Base-by-base conservation (phyloP, 345 rosid genomes). In the Fremontodendron californicum region DNA sequence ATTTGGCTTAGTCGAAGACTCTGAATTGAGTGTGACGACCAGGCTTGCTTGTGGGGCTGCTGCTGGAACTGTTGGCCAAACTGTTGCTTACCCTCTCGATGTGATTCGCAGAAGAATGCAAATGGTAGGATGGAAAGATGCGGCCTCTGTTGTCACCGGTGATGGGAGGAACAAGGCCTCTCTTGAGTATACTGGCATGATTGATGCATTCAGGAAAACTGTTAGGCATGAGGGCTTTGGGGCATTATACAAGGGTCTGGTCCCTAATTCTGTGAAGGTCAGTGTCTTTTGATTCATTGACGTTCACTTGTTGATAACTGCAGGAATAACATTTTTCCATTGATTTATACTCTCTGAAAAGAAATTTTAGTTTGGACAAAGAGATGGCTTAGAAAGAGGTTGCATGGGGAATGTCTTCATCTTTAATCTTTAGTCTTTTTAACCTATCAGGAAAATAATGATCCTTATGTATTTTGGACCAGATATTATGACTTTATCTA, bases 91-190 rank as follows among this genome's bases (percentile, higher is more conserved):
- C 74, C 98, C 99, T 63, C 95, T 94, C 6, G 99, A 96, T 83
- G 98, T 96, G 75, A 89, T 96, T 33, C 94, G 99, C 57, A 88
- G 98, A 81, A 91, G 98, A 86, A 93, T 94, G 99, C 98, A 96
- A 82, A 96, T 94, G 99, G 98, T 85, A 6, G 99, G 99, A 45
- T 96, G 98, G 99, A 96, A 92, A 79, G 90, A 82, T 76, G 98
- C 98, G 72, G 90, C 98, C 82, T 87, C 99, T 49, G 84, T 96
- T 75, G 86, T 96, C 73, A 84, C 87, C 37, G 99, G 97, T 21
- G 97, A 92, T 0, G 94, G 97, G 46, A 86, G 80, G 83, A 78
- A 83, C 83, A 86, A 85, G 78, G 85, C 84, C 2, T 39, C 83
- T 9, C 82, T 90, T 62, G 90, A 92, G 82, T 96, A 96, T 79